Evolutionary conservation across 371 early-diverging fungal species (phyloP), one percentile per base, ranked within the genome.

Genomic region (Aphelidium insulamus): DNA sequence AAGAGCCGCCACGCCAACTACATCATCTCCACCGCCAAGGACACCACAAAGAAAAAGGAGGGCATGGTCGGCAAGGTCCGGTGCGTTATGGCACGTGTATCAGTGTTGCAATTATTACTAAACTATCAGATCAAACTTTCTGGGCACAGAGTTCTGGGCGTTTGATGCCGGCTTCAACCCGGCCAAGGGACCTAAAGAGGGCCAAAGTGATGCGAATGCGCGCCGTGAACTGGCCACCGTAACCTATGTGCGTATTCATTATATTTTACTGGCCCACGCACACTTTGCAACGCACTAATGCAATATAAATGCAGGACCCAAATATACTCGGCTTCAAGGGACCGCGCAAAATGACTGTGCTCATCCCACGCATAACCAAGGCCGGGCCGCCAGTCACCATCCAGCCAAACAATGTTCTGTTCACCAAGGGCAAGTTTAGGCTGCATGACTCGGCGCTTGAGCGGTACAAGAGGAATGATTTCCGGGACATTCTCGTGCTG

Each of bases 281-380:
- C 21, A 24, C 11, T 28, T 22, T 18, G 10, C 23, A 12, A n/a
- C 23, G 17, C n/a, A 16, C 30, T 19, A 12, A 26, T 32, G 21
- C 31, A 17, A 10, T 16, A 2, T 27, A 12, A 21, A 2, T 21
- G n/a, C 46, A 85, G 77, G 79, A 85, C 31, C 76, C 79, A 2
- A 85, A 84, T 44, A 69, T 84, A 6, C 59, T 87, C 24, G 86
- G 88, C 6, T 69, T 78, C 43, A 78, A 77, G 48, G 92, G 88
- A 0, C 92, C 92, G 6, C 65, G 92, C 23, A 81, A 79, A 44
- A 86, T 86, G 84, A 80, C 81, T 0, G 71, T 81, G 9, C 36
- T 85, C 33, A 54, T 77, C 49, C 77, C 74, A 30, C 66, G 67
- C 4, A 62, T 81, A 60, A 67, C 63, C 3, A 9, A n/a, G 9